These are phyloP conservation scores for Chaetomiaceae sp. DNA, from an alignment of 2,329 filamentous ascomycete genomes.

Conservation along the genomic window DNA sequence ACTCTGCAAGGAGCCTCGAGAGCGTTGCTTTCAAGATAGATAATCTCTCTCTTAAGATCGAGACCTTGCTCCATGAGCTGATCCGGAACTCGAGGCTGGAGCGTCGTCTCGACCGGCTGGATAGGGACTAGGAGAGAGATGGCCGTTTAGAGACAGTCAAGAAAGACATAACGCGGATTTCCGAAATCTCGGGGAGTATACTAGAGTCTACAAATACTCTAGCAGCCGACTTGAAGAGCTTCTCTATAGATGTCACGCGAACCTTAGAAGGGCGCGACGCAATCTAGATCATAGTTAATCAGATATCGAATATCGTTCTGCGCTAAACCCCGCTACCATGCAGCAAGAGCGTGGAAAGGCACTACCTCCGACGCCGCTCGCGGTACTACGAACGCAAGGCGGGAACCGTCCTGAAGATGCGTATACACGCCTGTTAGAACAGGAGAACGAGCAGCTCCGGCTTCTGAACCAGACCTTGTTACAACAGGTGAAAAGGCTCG, in stretches of 20 bases:
- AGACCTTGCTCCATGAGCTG: background rate
- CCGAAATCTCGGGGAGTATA: background rate
- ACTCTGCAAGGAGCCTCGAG: background rate
- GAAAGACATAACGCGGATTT: background rate
- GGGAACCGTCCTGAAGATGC: background rate
- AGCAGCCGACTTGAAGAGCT: slow-evolving; percentile 1
- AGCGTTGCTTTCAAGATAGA: no score
- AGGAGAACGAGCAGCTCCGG: background rate
- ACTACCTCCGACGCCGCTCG: background rate
- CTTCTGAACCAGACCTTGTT: background rate
- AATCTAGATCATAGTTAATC: background rate
- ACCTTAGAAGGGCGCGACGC: background rate
- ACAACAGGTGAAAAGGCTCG: background rate
- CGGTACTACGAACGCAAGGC: background rate
- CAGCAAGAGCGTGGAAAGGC: background rate
- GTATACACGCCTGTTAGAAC: background rate
- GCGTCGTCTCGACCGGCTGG: background rate
- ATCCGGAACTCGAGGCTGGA: background rate
- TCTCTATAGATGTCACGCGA: slow-evolving; percentile 4
- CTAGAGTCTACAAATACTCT: background rate
- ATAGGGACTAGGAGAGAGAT: background rate
- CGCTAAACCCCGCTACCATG: no score
- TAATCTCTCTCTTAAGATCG: background rate
- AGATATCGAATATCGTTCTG: no score
- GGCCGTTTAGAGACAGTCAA: background rate